Evolutionary conservation across 129 eudicot genomes (phyloP).

Genomic region (Escallonia rubra): DNA sequence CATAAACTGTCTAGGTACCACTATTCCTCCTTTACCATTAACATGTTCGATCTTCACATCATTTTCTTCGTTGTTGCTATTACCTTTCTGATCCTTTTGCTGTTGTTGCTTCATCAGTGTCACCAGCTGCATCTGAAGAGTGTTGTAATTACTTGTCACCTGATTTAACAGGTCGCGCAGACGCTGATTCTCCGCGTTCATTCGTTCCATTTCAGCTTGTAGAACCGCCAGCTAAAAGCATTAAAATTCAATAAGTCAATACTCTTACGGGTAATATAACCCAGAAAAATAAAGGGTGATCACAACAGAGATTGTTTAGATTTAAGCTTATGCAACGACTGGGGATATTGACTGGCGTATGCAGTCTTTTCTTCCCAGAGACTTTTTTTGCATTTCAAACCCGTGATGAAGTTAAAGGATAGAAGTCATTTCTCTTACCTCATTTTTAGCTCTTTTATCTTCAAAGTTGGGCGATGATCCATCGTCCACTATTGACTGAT

Average conservation of each 20-base stretch:
- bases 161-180: constrained; percentile 44
- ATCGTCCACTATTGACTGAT: constrained; percentile 52
- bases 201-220: constrained; percentile 40
- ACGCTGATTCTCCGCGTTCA: constrained; percentile 42
- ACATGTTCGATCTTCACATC: constrained; percentile 5
- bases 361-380: no score
- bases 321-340: no score
- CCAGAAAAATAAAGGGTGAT: no score
- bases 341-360: no score
- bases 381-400: no score
- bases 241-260: background rate
- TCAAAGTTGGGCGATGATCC: constrained; percentile 35
- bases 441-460: constrained; percentile 37
- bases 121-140: constrained; percentile 49
- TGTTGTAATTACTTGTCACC: constrained; percentile 33
- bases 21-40: constrained; percentile 6
- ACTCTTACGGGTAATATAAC: no score
- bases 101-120: constrained; percentile 35
- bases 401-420: no score
- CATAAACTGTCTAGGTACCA: constrained; percentile 31
- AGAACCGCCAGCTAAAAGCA: constrained; percentile 30
- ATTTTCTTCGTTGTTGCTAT: constrained; percentile 1
- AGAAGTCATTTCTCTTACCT: constrained; percentile 29
- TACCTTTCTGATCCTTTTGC: background rate
- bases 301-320: no score